phyloP scores from a whole-genome alignment of 495 filamentous ascomycete genomes.

The Thozetella sp. region DNA sequence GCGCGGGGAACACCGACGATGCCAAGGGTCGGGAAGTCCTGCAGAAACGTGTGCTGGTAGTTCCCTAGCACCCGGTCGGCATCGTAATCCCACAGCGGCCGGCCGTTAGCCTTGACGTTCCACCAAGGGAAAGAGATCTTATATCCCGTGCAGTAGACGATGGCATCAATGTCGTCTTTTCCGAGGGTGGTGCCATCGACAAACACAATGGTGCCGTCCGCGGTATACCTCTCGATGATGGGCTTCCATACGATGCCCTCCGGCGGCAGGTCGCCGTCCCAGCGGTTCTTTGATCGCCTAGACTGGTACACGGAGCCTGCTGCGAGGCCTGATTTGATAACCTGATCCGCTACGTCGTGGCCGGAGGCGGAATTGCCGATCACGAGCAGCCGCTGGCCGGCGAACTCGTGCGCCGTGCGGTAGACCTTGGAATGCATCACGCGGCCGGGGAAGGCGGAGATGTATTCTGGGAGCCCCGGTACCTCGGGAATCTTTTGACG shows the following conservation, averaged over 20 bases:
- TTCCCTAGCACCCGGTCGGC: conserved; percentile 24
- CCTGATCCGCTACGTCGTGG: conserved; percentile 42
- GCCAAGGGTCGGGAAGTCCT: conserved; percentile 36
- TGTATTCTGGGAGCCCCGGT: conserved; percentile 39
- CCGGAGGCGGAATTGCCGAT: conserved; percentile 56
- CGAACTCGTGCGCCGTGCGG: conserved; percentile 33
- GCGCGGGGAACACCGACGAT: conserved; percentile 44
- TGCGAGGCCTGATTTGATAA: conserved; percentile 24
- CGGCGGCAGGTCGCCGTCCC: conserved; percentile 42
- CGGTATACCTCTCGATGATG: conserved; percentile 31
- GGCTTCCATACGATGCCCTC: conserved; percentile 47
- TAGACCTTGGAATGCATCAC: conserved; percentile 49
- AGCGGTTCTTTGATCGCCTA: conserved; percentile 38
- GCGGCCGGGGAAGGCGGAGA: conserved; percentile 33
- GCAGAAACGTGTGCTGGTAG: conserved; percentile 50
- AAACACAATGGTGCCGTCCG: conserved; percentile 41
- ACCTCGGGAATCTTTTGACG: conserved; percentile 38
- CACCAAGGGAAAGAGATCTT: conserved; percentile 49
- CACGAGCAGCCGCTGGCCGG: conserved; percentile 35
- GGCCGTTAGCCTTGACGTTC: conserved; percentile 39
- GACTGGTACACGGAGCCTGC: conserved; percentile 44
- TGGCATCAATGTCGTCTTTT: conserved; percentile 35
- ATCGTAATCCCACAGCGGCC: conserved; percentile 39
- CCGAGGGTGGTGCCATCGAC: conserved; percentile 36
- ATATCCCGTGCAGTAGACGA: conserved; percentile 55